Percentiles rank a stretch among this genome's conserved stretches.
Evolutionary conservation across 2,329 filamentous ascomycete species (phyloP).

Genomic region (Metarhizium robertsii): DNA sequence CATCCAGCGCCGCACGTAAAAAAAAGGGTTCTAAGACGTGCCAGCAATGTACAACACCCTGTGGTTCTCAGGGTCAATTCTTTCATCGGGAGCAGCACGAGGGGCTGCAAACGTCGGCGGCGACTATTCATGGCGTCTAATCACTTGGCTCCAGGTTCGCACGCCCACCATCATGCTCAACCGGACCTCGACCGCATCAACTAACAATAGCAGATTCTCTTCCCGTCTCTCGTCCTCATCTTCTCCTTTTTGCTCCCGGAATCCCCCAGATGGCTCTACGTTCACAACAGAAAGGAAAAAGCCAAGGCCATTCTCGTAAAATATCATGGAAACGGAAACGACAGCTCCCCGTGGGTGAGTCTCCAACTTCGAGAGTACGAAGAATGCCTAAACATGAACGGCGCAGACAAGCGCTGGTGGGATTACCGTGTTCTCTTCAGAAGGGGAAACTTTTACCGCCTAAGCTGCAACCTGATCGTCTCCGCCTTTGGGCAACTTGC

Average conservation of each 20-base stretch:
- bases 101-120: constrained; percentile 30
- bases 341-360: constrained; percentile 19
- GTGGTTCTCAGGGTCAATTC: constrained; percentile 39
- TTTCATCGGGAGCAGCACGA: constrained; percentile 38
- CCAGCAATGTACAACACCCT: constrained; percentile 28
- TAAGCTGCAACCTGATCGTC: constrained; percentile 27
- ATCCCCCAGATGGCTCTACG: constrained; percentile 31
- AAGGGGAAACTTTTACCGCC: constrained; percentile 29
- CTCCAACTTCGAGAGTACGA: constrained; percentile 34
- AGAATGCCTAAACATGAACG: constrained; percentile 32
- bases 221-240: constrained; percentile 29
- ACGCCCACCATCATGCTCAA: neutral
- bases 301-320: constrained; percentile 22
- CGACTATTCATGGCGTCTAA: constrained; percentile 28
- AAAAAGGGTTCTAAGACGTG: neutral
- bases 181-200: too few relatives aligned
- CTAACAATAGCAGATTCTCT: constrained; percentile 23
- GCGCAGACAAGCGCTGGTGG: constrained; percentile 38
- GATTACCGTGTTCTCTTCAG: constrained; percentile 36
- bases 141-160: constrained; percentile 25
- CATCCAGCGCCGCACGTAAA: neutral
- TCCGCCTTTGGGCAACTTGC: constrained; percentile 31
- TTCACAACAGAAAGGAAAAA: constrained; percentile 20
- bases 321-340: constrained; percentile 35
- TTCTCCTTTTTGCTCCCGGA: constrained; percentile 8